phyloP scores from a whole-genome alignment of 1,284 basidiomycete genomes.

The Trichosporon faecale region DNA sequence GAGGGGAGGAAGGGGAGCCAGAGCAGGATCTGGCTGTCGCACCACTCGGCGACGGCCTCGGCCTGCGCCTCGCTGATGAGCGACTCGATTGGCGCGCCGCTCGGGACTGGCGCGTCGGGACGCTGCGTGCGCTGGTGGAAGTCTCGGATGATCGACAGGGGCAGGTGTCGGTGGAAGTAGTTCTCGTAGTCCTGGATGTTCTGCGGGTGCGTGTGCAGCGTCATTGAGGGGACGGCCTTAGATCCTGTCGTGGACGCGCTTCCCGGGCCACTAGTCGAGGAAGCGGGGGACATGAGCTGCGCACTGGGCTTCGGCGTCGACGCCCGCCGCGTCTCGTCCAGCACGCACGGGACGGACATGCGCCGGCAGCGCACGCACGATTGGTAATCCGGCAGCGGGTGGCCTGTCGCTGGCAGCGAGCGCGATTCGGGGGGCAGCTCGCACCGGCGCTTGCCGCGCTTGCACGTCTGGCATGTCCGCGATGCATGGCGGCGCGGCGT shows the following conservation, averaged over 20 bases:
- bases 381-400: slow-evolving; percentile 1
- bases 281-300: slow-evolving; percentile 1
- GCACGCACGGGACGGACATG: background rate
- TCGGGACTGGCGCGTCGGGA: background rate
- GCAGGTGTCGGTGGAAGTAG: slow-evolving; percentile 15
- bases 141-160: slow-evolving; percentile 11
- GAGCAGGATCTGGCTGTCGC: background rate
- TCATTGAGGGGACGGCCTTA: background rate
- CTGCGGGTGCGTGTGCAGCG: background rate
- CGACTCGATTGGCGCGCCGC: background rate
- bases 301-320: background rate
- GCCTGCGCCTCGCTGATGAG: slow-evolving; percentile 11
- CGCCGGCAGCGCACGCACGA: background rate
- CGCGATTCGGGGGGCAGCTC: background rate
- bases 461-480: slow-evolving; percentile 2
- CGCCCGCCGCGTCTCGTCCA: background rate
- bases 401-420: background rate
- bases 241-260: background rate
- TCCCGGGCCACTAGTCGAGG: background rate
- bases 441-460: background rate
- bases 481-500: background rate
- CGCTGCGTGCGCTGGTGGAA: slow-evolving; percentile 6
- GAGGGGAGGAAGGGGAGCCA: slow-evolving; percentile 13
- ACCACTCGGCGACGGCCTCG: slow-evolving; percentile 7
- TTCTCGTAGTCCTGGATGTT: slow-evolving; percentile 13